A percentile compares a stretch with the other conserved stretches of the same genome.
Evolutionary conservation across 805 yeast species (phyloP).

Genomic region (Pichia sporocuriosa): DNA sequence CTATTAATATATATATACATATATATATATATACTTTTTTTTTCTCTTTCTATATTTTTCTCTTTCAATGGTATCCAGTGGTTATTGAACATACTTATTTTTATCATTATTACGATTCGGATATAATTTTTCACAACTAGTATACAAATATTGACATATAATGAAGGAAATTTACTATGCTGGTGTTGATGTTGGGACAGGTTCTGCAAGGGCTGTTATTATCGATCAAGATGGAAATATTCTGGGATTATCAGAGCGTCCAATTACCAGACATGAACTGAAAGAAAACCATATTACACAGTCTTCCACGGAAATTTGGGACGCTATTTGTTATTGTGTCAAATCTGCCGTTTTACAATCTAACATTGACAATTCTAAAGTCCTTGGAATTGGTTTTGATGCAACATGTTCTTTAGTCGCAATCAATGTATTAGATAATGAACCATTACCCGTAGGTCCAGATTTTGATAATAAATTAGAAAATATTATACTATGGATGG

Average conservation of each 20-base stretch:
- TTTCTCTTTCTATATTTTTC: too few species aligned
- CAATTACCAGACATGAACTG: constrained; percentile 70
- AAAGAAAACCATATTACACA: constrained; percentile 75
- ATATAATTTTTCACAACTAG: too few species aligned
- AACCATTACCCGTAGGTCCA: constrained; percentile 88
- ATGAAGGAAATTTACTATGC: constrained; percentile 26
- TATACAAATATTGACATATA: not conserved
- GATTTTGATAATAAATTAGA: constrained; percentile 66
- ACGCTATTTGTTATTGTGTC: constrained; percentile 76
- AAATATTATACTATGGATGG: constrained; percentile 96
- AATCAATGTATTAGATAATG: constrained; percentile 53
- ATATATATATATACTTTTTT: too few species aligned
- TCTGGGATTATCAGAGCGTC: constrained; percentile 68
- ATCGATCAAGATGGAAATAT: constrained; percentile 81
- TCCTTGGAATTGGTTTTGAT: constrained; percentile 90
- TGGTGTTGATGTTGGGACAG: constrained; percentile 72
- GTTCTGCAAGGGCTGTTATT: constrained; percentile 91
- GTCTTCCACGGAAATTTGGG: constrained; percentile 88
- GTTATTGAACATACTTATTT: too few species aligned
- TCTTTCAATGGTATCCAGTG: too few species aligned
- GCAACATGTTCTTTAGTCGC: constrained; percentile 96
- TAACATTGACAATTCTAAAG: constrained; percentile 57
- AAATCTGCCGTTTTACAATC: constrained; percentile 68
- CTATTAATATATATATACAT: too few species aligned
- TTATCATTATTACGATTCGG: too few species aligned